These are phyloP conservation scores for Arthrobotrys musiformis DNA, from an alignment of 2,329 filamentous ascomycete species.

Conservation along the genomic window DNA sequence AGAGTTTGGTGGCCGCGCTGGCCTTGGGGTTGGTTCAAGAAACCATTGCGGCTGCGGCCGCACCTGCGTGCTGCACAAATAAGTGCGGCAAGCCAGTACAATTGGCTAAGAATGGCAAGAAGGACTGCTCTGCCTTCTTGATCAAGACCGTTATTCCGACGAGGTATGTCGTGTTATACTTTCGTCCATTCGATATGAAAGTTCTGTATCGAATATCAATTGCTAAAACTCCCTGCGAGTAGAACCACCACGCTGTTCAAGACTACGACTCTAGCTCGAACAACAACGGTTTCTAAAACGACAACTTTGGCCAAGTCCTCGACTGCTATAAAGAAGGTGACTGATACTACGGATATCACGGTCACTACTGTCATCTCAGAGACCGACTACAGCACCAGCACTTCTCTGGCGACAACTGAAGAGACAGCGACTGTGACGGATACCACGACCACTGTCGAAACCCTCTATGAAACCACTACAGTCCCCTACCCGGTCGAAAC, in stretches of 20 bases:
- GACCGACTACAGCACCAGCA: constrained; percentile 33
- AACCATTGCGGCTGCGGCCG: constrained; percentile 3
- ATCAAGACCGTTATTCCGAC: constrained; percentile 38
- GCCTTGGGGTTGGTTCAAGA: constrained; percentile 34
- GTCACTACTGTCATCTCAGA: constrained; percentile 19
- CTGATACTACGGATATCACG: constrained; percentile 19
- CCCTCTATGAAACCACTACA: constrained; percentile 4
- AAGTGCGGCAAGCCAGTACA: constrained; percentile 42
- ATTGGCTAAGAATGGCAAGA: constrained; percentile 23
- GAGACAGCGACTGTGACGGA: constrained; percentile 25
- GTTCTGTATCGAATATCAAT: neutral
- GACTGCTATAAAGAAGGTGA: constrained; percentile 1
- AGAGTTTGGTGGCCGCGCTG: constrained; percentile 39
- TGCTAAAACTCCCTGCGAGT: neutral
- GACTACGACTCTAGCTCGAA: constrained; percentile 8
- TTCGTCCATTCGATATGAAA: neutral
- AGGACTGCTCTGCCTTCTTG: constrained; percentile 38
- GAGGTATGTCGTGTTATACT: neutral
- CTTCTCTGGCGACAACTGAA: constrained; percentile 17
- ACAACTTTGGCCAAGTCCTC: neutral
- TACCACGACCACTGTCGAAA: constrained; percentile 11
- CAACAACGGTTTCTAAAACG: constrained; percentile 19
- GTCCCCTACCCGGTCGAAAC: constrained; percentile 4
- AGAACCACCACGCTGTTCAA: neutral
- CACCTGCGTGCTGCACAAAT: constrained; percentile 22